Percentiles rank a stretch among this genome's conserved stretches.
phyloP scores from a whole-genome alignment of 371 early-diverging fungal genomes.

The Caulochytrium protostelioides region DNA sequence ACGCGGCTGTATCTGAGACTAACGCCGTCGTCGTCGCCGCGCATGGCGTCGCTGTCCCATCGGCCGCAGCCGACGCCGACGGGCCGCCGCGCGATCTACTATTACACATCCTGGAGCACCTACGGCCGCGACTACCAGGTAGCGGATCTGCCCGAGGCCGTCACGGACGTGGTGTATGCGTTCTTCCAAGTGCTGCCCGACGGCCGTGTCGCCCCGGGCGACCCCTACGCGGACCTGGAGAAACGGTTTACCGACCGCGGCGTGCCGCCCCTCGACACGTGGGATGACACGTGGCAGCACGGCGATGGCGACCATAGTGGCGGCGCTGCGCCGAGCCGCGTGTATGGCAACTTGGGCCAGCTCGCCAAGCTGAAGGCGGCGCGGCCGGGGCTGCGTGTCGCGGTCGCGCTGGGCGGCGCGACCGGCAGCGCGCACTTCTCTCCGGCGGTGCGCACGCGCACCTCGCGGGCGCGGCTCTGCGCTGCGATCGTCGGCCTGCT shows the following conservation, averaged over 20 bases:
- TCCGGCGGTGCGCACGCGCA: conserved; percentile 29
- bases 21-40: no score
- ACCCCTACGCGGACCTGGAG: conserved; percentile 56
- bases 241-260: conserved; percentile 20
- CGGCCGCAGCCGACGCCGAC: no score
- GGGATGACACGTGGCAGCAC: conserved; percentile 13
- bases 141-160: no score
- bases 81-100: no score
- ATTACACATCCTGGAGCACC: no score
- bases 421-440: conserved; percentile 65
- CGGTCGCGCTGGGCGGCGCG: conserved; percentile 72
- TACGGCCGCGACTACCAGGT: no score
- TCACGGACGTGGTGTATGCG: no score
- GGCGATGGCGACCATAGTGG: no score
- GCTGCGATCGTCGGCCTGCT: conserved; percentile 32
- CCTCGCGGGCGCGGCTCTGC: conserved; percentile 34
- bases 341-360: conserved; percentile 59
- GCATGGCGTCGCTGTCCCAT: no score
- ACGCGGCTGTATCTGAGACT: no score
- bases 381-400: conserved; percentile 12
- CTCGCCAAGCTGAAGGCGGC: conserved; percentile 49
- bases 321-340: conserved; percentile 27
- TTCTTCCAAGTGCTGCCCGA: no score
- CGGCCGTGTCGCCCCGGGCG: no score
- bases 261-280: conserved; percentile 12